These are phyloP conservation scores for Eucalyptus paniculata DNA, from an alignment of 345 rosid genomes.

Conservation along the genomic window DNA sequence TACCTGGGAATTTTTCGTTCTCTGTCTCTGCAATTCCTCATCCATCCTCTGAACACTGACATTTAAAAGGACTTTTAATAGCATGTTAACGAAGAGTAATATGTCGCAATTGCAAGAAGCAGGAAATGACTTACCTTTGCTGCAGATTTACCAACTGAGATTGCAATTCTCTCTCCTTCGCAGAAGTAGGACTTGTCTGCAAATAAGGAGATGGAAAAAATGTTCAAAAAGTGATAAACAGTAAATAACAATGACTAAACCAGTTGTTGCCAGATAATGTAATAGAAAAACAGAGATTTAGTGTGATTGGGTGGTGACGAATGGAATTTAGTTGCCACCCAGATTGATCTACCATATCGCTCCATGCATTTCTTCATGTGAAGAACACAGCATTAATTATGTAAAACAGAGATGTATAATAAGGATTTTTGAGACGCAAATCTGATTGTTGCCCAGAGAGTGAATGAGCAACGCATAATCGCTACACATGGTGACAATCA, in stretches of 20 bases:
- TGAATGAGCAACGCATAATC: background rate
- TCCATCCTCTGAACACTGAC: conserved; percentile 47
- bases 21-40: conserved; percentile 80
- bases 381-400: background rate
- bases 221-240: background rate
- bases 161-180: conserved; percentile 68
- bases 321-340: background rate
- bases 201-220: background rate
- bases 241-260: background rate
- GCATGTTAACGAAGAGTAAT: background rate
- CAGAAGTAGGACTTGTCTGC: conserved; percentile 46
- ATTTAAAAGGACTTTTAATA: conserved; percentile 13
- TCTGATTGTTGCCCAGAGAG: background rate
- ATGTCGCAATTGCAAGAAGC: background rate
- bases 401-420: background rate
- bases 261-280: background rate
- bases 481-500: background rate
- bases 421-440: background rate
- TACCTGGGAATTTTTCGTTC: conserved; percentile 61
- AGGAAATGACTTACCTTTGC: conserved; percentile 43
- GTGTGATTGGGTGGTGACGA: background rate
- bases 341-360: background rate
- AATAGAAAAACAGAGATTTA: background rate
- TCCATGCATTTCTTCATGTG: background rate
- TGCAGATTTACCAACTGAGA: conserved; percentile 57